Evolutionary conservation across 2,329 filamentous ascomycete species (phyloP).

Genomic region (Aspergillus glaucus): DNA sequence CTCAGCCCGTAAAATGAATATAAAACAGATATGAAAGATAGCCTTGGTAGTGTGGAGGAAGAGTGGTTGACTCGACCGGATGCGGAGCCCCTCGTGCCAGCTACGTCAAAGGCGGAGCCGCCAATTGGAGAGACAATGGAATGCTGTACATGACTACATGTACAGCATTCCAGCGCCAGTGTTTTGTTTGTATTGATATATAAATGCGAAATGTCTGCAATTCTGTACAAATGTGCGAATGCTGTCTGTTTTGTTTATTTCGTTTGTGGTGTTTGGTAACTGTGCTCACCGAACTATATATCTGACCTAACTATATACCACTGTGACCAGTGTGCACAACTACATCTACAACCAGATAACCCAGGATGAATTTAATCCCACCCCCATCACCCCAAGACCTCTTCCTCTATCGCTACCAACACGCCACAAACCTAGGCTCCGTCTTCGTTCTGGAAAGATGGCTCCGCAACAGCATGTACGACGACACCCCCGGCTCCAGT

Average conservation of each 20-base stretch:
- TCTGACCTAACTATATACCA: too few relatives aligned
- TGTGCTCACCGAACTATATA: too few relatives aligned
- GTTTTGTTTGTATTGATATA: too few relatives aligned
- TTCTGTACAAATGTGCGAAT: too few relatives aligned
- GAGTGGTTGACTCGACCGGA: conserved; percentile 7
- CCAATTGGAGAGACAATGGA: background rate
- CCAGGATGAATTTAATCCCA: conserved; percentile 1
- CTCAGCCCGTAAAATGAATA: background rate
- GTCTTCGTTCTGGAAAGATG: conserved; percentile 57
- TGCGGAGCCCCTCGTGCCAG: conserved; percentile 19
- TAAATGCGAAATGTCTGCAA: too few relatives aligned
- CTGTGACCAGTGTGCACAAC: too few relatives aligned
- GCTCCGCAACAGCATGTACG: conserved; percentile 47
- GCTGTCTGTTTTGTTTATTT: too few relatives aligned
- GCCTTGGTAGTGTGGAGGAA: background rate
- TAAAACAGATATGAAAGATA: background rate
- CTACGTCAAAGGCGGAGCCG: conserved; percentile 3
- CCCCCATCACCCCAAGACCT: conserved; percentile 17
- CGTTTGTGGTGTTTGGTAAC: too few relatives aligned
- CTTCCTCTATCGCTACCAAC: conserved; percentile 53
- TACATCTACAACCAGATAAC: too few relatives aligned
- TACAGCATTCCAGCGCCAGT: too few relatives aligned
- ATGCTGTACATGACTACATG: too few relatives aligned
- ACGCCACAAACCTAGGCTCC: conserved; percentile 54
- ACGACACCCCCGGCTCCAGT: conserved; percentile 35